These are phyloP conservation scores for Paraconiothyrium sp. DNA, from an alignment of 2,329 filamentous ascomycete genomes.

Conservation along the genomic window DNA sequence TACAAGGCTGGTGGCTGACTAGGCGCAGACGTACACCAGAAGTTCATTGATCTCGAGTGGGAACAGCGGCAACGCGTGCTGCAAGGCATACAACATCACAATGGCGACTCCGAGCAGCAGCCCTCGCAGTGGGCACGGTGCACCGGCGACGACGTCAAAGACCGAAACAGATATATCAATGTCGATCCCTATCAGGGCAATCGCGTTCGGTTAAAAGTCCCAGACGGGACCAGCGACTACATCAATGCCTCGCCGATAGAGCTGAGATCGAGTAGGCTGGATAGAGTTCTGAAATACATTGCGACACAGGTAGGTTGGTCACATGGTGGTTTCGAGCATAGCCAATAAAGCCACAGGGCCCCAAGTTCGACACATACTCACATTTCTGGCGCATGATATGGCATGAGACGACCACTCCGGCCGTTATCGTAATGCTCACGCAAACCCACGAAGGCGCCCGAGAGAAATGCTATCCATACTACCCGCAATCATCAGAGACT, in stretches of 20 bases:
- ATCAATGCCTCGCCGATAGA: constrained; percentile 62
- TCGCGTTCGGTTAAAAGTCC: constrained; percentile 81
- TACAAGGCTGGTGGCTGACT: constrained; percentile 22
- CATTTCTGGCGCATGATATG: constrained; percentile 98
- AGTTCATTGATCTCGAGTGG: constrained; percentile 70
- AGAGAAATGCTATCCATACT: constrained; percentile 92
- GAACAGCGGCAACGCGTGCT: constrained; percentile 65
- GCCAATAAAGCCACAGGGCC: constrained; percentile 64
- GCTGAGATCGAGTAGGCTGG: constrained; percentile 52
- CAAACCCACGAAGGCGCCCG: constrained; percentile 80
- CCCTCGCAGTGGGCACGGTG: constrained; percentile 68
- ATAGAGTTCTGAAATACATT: constrained; percentile 72
- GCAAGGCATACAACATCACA: constrained; percentile 49
- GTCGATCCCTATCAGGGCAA: constrained; percentile 91
- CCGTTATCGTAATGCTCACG: constrained; percentile 93
- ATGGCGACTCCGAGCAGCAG: constrained; percentile 54
- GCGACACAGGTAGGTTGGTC: constrained; percentile 74
- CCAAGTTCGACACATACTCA: constrained; percentile 76
- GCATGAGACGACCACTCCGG: constrained; percentile 74
- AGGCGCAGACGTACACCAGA: constrained; percentile 63
- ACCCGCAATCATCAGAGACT: constrained; percentile 63
- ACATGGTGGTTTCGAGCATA: not conserved
- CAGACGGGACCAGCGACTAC: constrained; percentile 67
- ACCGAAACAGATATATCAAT: constrained; percentile 86
- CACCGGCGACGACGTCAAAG: constrained; percentile 63